Base-by-base conservation (phyloP, 1,284 basidiomycete species). In the Ceratobasidium theobromae region DNA sequence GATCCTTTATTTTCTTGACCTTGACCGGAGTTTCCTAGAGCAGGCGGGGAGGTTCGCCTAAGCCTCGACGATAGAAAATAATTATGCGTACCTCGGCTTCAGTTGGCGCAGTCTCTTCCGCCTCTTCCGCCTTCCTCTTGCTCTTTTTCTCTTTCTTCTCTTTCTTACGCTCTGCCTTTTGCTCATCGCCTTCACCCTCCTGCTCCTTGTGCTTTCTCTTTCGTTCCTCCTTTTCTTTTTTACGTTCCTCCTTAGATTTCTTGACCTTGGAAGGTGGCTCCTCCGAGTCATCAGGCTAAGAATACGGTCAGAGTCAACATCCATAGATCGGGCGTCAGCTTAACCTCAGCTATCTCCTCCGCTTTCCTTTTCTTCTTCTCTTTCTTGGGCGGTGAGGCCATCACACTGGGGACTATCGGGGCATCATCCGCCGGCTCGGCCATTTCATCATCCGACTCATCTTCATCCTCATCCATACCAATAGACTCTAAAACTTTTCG, bases 401-500 rank as follows among this genome's bases (percentile, higher is more conserved):
- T 77, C 5, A 82, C 79, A 0, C 86, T 85, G 49, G 88, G 75
- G 27, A 78, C 79, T 11, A 79, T 79, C 67, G 77, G 78, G 0
- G 77, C 77, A 70, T 87, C 85, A 33, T 80, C 80, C 72, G 79
- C 78, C 43, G 79, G 80, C n/a, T n/a, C n/a, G 48, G 84, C 83
- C 57, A 85, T 83, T 73, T 82, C 81, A 46, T 78, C 74, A 16
- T 77, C 78, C 18, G 76, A 77, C 18, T 77, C 78, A 12, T 85
- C 84, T 14, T 86, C 86, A 11, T 86, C 86, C 0, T 81, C 83
- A 21, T 88, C 90, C 45, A 89, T 75, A 41, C 85, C 87, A 55
- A 97, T 86, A 58, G 86, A 84, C 43, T 90, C 86, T 70, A 97
- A 76, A 6, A 95, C 95, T 77, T 92, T 94, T 73, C 88, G 86